Evolutionary conservation across 306 rosid genomes (phyloP).

Genomic region (Quercus glauca): DNA sequence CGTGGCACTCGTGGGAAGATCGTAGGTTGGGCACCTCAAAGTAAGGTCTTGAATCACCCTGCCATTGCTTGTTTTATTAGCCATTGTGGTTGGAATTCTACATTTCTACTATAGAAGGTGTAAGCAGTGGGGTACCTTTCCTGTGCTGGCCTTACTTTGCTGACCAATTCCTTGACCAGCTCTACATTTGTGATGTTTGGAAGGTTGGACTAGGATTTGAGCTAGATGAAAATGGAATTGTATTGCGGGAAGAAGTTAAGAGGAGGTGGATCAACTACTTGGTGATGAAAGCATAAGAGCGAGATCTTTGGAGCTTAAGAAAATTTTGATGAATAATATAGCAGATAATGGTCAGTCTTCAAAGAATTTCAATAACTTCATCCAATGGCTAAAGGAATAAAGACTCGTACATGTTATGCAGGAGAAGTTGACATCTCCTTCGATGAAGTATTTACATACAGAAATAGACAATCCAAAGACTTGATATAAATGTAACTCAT

Average conservation of each 20-base stretch:
- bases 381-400: conserved; percentile 31
- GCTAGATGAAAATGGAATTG: neutral
- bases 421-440: no score
- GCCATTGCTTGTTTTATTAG: conserved; percentile 42
- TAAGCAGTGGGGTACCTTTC: conserved; percentile 28
- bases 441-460: no score
- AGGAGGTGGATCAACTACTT: conserved; percentile 19
- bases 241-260: conserved; percentile 9
- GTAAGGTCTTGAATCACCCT: conserved; percentile 37
- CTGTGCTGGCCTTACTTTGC: conserved; percentile 33
- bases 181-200: conserved; percentile 27
- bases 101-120: conserved; percentile 41
- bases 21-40: conserved; percentile 39
- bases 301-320: conserved; percentile 15
- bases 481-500: no score
- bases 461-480: no score
- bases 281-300: conserved; percentile 3
- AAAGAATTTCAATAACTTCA: conserved; percentile 26
- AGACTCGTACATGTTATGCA: no score
- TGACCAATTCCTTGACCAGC: conserved; percentile 17
- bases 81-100: conserved; percentile 61
- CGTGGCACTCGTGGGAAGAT: conserved; percentile 25
- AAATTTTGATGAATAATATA: conserved; percentile 9
- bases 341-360: conserved; percentile 28
- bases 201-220: conserved; percentile 19